Conservation (phyloP, 2,329 filamentous ascomycete species). For the Cordyceps fumosorosea region DNA sequence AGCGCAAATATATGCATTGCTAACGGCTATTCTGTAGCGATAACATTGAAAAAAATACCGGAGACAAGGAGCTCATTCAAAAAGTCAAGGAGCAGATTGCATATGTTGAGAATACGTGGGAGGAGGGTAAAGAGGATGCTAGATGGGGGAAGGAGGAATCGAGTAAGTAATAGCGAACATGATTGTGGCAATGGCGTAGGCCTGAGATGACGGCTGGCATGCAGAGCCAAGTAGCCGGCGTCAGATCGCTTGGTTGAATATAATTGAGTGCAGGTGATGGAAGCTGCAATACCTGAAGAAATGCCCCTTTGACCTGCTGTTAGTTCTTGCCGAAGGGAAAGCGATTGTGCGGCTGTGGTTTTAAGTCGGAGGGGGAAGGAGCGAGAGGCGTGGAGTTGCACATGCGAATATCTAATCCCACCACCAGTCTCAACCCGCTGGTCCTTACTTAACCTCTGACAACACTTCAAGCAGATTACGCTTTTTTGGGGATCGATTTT, state of each 20-base stretch:
- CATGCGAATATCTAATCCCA: neutral
- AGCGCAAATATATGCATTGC: constrained; percentile 9
- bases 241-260: neutral
- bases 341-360: no score
- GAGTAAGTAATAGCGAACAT: neutral
- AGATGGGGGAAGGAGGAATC: constrained; percentile 62
- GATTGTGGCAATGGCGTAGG: neutral
- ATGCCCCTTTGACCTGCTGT: neutral
- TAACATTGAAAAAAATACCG: constrained; percentile 74
- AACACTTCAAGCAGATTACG: neutral
- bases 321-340: neutral
- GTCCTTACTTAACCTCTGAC: neutral
- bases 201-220: neutral
- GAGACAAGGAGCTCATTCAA: constrained; percentile 69
- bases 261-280: neutral
- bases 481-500: constrained; percentile 19
- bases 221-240: neutral
- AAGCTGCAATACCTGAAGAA: neutral
- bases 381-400: neutral
- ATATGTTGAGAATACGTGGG: constrained; percentile 81
- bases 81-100: constrained; percentile 80
- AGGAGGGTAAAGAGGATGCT: constrained; percentile 72
- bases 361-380: neutral
- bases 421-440: neutral
- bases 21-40: neutral